Base-by-base conservation (phyloP, 2,329 filamentous ascomycete species). In the Trichocomaceae sp. region DNA sequence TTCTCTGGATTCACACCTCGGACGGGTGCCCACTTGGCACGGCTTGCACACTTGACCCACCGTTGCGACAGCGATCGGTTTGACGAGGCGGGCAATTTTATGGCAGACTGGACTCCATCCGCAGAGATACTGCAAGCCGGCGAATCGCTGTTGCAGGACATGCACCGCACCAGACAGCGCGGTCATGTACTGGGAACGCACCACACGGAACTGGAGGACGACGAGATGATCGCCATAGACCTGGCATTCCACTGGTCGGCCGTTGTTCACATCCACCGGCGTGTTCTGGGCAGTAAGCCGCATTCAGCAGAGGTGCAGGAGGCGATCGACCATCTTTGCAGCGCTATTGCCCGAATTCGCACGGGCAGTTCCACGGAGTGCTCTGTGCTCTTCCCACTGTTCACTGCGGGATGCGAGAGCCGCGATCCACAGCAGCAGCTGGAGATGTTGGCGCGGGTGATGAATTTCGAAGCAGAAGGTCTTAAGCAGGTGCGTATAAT, bases 161-260 rank as follows among this genome's bases (percentile, higher is more conserved):
- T 92, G 22, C 75, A 80, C 26, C 77, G 82, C 49, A 84, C 82
- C 60, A 62, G 73, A 61, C 62, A 67, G 58, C 66, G 72, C 48
- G 66, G 68, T 22, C 70, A 74, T 58, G 63, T 69, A 29, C 63
- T 66, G 42, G 68, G 69, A 50, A 64, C 67, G 39, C 72, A 79
- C 64, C 71, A 75, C 57, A 63, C 61, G 39, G 66, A 65, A 8
- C 64, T 64, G 1, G 72, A 74, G 26, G 69, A 67, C 13, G 66
- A 71, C 50, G 78, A 82, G 42, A 77, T 81, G 52, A 76, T 78
- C 54, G 85, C 87, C 9, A 86, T 84, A 1, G 91, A 93, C 64
- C 81, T 86, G 63, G 84, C 87, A 2, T 92, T 88, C 68, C 88
- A 92, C 65, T 89, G 84, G 79, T 86, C 88, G 1, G 88, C 85